A percentile compares a stretch with the other conserved stretches of the same genome.
Evolutionary conservation across 345 rosid genomes (phyloP).

Genomic region (Hibiscus syriacus): DNA sequence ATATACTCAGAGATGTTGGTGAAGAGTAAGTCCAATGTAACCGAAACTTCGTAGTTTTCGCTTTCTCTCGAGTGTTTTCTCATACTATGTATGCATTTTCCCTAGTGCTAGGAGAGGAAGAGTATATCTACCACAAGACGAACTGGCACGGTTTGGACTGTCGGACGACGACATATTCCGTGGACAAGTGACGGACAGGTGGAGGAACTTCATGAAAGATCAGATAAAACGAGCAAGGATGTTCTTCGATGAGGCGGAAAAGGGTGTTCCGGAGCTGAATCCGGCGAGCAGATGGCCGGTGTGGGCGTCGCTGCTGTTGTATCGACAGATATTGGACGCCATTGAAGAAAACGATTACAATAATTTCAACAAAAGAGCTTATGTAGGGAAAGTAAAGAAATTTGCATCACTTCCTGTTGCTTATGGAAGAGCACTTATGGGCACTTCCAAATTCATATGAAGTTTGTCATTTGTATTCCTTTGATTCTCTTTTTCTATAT

Average conservation of each 20-base stretch:
- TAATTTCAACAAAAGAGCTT: constrained; percentile 44
- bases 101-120: constrained; percentile 47
- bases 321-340: constrained; percentile 38
- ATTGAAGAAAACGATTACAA: constrained; percentile 47
- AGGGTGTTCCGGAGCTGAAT: constrained; percentile 37
- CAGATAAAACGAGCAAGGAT: constrained; percentile 45
- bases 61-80: not conserved
- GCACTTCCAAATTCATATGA: constrained; percentile 12
- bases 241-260: constrained; percentile 50
- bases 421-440: constrained; percentile 36
- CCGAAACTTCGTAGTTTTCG: not conserved
- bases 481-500: not conserved
- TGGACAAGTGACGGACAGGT: constrained; percentile 40
- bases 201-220: constrained; percentile 45
- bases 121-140: constrained; percentile 44
- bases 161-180: constrained; percentile 40
- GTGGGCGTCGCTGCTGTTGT: constrained; percentile 44
- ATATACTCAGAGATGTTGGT: constrained; percentile 51
- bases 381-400: constrained; percentile 42
- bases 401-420: constrained; percentile 31
- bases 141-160: constrained; percentile 31
- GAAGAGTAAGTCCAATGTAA: constrained; percentile 38
- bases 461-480: not conserved
- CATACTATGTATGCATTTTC: not conserved
- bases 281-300: constrained; percentile 48